A percentile compares a stretch with the other conserved stretches of the same genome.
These are phyloP conservation scores for Phylloporus sp. DNA, from an alignment of 768 basidiomycete species.

Conservation along the genomic window DNA sequence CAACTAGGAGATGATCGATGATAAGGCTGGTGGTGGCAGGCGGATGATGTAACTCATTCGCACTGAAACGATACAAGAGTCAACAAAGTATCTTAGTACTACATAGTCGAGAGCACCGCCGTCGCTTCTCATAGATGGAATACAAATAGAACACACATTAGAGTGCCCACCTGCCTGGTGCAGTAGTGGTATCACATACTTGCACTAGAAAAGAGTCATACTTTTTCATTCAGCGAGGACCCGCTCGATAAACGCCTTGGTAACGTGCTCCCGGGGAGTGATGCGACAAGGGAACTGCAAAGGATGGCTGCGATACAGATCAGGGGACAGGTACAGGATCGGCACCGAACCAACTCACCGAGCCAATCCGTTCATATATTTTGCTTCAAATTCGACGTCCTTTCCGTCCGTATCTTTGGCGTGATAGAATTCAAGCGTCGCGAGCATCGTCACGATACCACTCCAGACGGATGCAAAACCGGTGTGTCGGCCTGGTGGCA, in stretches of 20 bases:
- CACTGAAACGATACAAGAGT: too few relatives aligned
- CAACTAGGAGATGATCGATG: too few relatives aligned
- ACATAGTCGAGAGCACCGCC: too few relatives aligned
- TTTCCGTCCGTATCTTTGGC: conserved; percentile 8
- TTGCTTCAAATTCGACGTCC: conserved; percentile 3
- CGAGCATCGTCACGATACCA: conserved; percentile 18
- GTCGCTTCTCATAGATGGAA: too few relatives aligned
- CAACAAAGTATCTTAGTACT: too few relatives aligned
- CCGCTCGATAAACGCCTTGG: conserved; percentile 5
- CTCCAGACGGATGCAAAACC: conserved; percentile 6
- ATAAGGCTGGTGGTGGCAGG: too few relatives aligned
- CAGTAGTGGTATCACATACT: too few relatives aligned
- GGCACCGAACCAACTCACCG: conserved; percentile 3
- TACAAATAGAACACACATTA: too few relatives aligned
- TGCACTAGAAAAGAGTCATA: too few relatives aligned
- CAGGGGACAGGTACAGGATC: background rate
- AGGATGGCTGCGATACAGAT: conserved; percentile 1
- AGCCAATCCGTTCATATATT: conserved; percentile 3
- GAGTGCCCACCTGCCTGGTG: too few relatives aligned
- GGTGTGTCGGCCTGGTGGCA: conserved; percentile 6
- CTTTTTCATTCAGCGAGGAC: background rate
- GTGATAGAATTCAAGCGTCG: conserved; percentile 15
- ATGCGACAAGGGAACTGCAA: conserved; percentile 16
- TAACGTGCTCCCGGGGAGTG: conserved; percentile 6
- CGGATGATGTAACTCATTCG: too few relatives aligned